These are phyloP conservation scores for Penicillium simplicissimum DNA, from an alignment of 495 filamentous ascomycete species.

Conservation along the genomic window DNA sequence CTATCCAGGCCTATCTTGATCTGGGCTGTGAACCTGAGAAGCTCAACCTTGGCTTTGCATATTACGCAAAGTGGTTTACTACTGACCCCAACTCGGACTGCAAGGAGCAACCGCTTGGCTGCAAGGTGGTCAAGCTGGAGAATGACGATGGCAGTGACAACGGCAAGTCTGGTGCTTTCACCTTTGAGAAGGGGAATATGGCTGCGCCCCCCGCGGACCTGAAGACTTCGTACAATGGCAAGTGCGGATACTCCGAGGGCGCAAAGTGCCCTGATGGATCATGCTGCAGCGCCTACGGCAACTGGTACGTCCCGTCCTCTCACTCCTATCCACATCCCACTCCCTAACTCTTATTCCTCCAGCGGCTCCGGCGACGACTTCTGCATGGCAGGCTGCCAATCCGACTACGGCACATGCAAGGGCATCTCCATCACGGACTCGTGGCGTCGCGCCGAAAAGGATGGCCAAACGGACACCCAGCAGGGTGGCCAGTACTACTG, in stretches of 20 bases:
- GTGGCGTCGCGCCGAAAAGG: constrained; percentile 49
- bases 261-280: constrained; percentile 36
- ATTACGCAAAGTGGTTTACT: constrained; percentile 72
- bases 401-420: constrained; percentile 48
- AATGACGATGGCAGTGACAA: constrained; percentile 64
- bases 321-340: background rate
- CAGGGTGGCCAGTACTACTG: constrained; percentile 70
- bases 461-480: constrained; percentile 58
- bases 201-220: constrained; percentile 47
- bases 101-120: constrained; percentile 56
- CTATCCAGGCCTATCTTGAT: constrained; percentile 60
- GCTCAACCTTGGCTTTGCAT: constrained; percentile 73
- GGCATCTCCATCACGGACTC: constrained; percentile 40
- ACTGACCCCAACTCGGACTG: constrained; percentile 53
- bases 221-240: constrained; percentile 44
- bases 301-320: constrained; percentile 35
- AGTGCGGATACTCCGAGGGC: constrained; percentile 31
- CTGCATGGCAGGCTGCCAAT: constrained; percentile 41
- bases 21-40: constrained; percentile 57
- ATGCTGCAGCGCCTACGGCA: constrained; percentile 42
- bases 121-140: constrained; percentile 62
- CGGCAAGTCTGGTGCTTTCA: constrained; percentile 61
- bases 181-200: constrained; percentile 52
- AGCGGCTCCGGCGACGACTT: constrained; percentile 39
- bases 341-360: constrained; percentile 8